phyloP scores from a whole-genome alignment of 345 rosid species.

The Noccaea caerulescens region DNA sequence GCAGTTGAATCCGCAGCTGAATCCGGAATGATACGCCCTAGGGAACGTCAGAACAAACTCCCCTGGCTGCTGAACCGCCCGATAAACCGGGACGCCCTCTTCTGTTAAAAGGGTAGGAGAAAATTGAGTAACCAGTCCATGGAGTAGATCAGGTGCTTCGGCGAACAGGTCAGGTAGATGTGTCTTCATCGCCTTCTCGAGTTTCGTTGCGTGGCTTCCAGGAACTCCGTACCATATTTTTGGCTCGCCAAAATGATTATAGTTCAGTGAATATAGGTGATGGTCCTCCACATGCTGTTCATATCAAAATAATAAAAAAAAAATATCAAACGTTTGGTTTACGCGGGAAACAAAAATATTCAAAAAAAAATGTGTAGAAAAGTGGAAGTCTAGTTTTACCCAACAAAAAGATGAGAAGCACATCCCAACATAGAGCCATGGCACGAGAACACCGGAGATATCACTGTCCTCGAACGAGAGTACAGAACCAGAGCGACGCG shows the following conservation, averaged over 20 bases:
- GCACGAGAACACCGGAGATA: slow-evolving; percentile 86
- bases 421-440: slow-evolving; percentile 96
- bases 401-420: slow-evolving; percentile 96
- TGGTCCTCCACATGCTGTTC: slow-evolving; percentile 94
- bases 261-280: slow-evolving; percentile 84
- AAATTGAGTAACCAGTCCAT: slow-evolving; percentile 85
- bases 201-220: slow-evolving; percentile 65
- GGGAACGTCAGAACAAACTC: slow-evolving; percentile 93
- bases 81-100: slow-evolving; percentile 80
- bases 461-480: slow-evolving; percentile 76
- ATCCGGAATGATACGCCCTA: slow-evolving; percentile 90
- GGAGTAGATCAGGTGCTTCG: slow-evolving; percentile 75
- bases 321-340: neutral
- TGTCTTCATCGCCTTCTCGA: slow-evolving; percentile 74
- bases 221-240: slow-evolving; percentile 97
- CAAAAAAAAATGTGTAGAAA: neutral
- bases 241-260: slow-evolving; percentile 77
- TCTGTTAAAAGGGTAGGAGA: slow-evolving; percentile 75
- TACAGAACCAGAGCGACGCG: slow-evolving; percentile 80
- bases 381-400: slow-evolving; percentile 50
- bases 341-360: neutral
- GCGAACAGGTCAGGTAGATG: slow-evolving; percentile 80
- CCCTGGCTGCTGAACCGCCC: slow-evolving; percentile 68
- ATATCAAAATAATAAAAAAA: neutral
- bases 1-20: slow-evolving; percentile 93